Evolutionary conservation across 306 rosid genomes (phyloP).

Genomic region (Betula pendula): DNA sequence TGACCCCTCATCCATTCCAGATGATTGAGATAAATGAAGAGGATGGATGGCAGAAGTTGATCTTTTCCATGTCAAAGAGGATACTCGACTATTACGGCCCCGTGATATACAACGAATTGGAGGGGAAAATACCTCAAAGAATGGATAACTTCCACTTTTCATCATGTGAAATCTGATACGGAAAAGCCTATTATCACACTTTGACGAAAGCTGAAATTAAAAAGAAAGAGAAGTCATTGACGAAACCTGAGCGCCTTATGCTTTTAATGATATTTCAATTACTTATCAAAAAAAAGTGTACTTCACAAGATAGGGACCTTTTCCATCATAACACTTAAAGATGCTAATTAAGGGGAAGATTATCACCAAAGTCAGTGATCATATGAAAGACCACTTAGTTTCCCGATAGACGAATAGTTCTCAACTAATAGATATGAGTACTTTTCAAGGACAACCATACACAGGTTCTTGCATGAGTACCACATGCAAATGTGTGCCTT

Average conservation of each 20-base stretch:
- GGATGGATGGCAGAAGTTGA: slow-evolving; percentile 46
- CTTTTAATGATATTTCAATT: no score
- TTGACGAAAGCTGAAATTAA: slow-evolving; percentile 84
- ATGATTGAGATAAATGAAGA: slow-evolving; percentile 44
- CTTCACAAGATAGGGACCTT: no score
- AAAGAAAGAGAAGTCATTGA: slow-evolving; percentile 31
- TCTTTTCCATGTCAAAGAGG: slow-evolving; percentile 65
- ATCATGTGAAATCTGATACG: slow-evolving; percentile 64
- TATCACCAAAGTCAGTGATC: neutral
- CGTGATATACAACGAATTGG: slow-evolving; percentile 88
- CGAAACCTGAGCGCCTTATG: no score
- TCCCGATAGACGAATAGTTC: no score
- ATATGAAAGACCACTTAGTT: neutral
- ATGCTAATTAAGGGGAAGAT: no score
- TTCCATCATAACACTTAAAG: no score
- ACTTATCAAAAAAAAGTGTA: no score
- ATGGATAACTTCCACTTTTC: slow-evolving; percentile 60
- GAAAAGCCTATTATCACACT: slow-evolving; percentile 85
- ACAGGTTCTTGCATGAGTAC: neutral
- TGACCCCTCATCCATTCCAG: slow-evolving; percentile 46
- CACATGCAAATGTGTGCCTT: slow-evolving; percentile 1
- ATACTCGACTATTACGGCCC: slow-evolving; percentile 59
- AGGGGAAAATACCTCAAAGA: slow-evolving; percentile 58
- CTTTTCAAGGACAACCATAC: neutral
- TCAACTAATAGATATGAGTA: no score